phyloP scores from a whole-genome alignment of 208 protist genomes.

The Angomonas deanei region DNA sequence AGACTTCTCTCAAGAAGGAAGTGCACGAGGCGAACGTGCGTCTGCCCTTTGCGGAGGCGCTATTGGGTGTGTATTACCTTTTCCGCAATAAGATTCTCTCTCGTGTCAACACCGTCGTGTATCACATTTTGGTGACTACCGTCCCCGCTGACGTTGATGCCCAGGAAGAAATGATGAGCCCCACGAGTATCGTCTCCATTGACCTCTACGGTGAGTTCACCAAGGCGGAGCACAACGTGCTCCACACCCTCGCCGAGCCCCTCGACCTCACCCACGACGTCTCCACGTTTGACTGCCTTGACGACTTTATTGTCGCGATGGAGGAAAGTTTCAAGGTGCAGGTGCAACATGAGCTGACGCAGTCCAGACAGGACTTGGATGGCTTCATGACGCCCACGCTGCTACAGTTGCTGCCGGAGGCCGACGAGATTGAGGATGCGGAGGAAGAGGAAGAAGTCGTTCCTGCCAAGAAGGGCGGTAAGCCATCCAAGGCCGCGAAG shows the following conservation, averaged over 20 bases:
- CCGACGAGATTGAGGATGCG: slow-evolving; percentile 20
- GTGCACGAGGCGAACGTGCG: slow-evolving; percentile 73
- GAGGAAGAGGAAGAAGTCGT: slow-evolving; percentile 26
- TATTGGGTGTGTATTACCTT: slow-evolving; percentile 72
- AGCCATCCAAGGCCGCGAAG: not conserved
- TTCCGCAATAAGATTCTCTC: slow-evolving; percentile 48
- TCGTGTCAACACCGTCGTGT: slow-evolving; percentile 70
- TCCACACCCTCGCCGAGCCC: slow-evolving; percentile 53
- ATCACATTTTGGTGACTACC: slow-evolving; percentile 75
- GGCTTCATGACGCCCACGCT: slow-evolving; percentile 76
- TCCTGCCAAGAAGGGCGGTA: no score
- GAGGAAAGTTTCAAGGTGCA: slow-evolving; percentile 40
- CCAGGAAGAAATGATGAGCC: slow-evolving; percentile 13
- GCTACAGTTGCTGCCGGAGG: slow-evolving; percentile 77
- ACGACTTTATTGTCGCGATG: slow-evolving; percentile 64
- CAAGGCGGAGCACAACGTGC: slow-evolving; percentile 35
- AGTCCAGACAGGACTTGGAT: slow-evolving; percentile 74
- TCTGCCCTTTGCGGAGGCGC: slow-evolving; percentile 68
- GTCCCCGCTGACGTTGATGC: slow-evolving; percentile 18
- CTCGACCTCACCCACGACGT: slow-evolving; percentile 59
- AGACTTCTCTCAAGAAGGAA: slow-evolving; percentile 64
- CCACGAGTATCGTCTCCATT: slow-evolving; percentile 55
- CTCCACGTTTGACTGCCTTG: slow-evolving; percentile 48
- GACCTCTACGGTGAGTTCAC: slow-evolving; percentile 67
- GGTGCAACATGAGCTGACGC: slow-evolving; percentile 73